Conservation (phyloP, 73 alveolate genomes). For the Tetrahymena elliotti region DNA sequence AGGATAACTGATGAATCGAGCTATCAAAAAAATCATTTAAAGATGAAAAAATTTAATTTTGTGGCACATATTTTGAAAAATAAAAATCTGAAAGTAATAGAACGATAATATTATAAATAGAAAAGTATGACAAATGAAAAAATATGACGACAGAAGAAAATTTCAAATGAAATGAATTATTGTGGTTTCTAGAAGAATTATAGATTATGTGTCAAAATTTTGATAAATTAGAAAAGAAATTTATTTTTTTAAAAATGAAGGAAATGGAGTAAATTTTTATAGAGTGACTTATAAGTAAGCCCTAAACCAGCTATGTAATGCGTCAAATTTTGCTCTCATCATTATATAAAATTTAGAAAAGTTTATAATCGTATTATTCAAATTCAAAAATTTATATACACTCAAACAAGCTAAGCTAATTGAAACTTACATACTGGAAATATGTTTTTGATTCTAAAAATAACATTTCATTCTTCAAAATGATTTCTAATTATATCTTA, state of each 20-base stretch:
- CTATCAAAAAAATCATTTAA: not conserved
- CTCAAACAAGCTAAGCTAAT: not conserved
- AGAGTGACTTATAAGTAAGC: not conserved
- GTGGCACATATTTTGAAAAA: not conserved
- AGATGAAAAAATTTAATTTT: not conserved
- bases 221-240: not conserved
- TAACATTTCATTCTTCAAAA: not conserved
- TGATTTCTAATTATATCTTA: not conserved
- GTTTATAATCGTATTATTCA: not conserved
- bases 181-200: not conserved
- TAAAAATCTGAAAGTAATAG: not conserved
- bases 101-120: not conserved
- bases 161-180: not conserved
- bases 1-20: too few relatives aligned
- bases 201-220: not conserved
- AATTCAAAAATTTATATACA: not conserved
- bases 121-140: not conserved
- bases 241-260: not conserved
- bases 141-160: not conserved
- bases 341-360: not conserved
- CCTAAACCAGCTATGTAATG: not conserved
- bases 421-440: not conserved
- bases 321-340: not conserved
- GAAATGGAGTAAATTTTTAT: not conserved
- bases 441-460: not conserved